Conservation (phyloP, 495 filamentous ascomycete genomes). For the Trichoderma virens region DNA sequence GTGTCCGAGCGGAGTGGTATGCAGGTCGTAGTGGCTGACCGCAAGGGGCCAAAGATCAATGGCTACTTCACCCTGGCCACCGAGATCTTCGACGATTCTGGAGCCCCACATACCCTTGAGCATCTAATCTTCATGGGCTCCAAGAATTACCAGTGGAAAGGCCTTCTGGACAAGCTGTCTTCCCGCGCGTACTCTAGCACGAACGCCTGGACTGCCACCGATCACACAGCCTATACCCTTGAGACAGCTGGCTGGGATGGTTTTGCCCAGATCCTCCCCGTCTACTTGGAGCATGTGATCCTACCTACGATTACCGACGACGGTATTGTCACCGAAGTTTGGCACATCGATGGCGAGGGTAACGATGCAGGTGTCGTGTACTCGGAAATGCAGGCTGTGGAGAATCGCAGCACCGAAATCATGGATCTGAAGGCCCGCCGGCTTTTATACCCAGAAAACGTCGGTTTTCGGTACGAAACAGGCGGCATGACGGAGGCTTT, state of each 20-base stretch:
- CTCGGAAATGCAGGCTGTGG: slow-evolving; percentile 95
- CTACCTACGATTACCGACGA: slow-evolving; percentile 87
- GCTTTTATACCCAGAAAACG: slow-evolving; percentile 76
- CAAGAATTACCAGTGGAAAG: slow-evolving; percentile 88
- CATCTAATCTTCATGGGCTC: slow-evolving; percentile 98
- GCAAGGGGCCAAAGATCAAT: slow-evolving; percentile 85
- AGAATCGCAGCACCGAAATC: slow-evolving; percentile 73
- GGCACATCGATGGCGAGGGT: slow-evolving; percentile 86
- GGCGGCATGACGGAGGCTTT: slow-evolving; percentile 93
- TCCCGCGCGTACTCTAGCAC: slow-evolving; percentile 87
- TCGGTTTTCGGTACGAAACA: slow-evolving; percentile 94
- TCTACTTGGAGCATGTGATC: slow-evolving; percentile 94
- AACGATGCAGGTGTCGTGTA: slow-evolving; percentile 98
- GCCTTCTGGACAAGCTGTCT: slow-evolving; percentile 86
- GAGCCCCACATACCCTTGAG: slow-evolving; percentile 91
- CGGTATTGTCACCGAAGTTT: slow-evolving; percentile 90
- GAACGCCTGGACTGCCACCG: slow-evolving; percentile 92
- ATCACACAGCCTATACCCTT: slow-evolving; percentile 95
- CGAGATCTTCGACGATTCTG: slow-evolving; percentile 95
- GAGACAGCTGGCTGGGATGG: slow-evolving; percentile 95
- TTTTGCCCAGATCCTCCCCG: slow-evolving; percentile 85
- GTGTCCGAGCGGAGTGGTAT: slow-evolving; percentile 78
- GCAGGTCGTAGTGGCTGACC: slow-evolving; percentile 84
- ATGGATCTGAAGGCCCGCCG: slow-evolving; percentile 74
- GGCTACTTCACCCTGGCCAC: slow-evolving; percentile 95